Evolutionary conservation across 108 stramenopile species (phyloP), one percentile per base, ranked within the genome.

Genomic region (Conticribra weissflogii): DNA sequence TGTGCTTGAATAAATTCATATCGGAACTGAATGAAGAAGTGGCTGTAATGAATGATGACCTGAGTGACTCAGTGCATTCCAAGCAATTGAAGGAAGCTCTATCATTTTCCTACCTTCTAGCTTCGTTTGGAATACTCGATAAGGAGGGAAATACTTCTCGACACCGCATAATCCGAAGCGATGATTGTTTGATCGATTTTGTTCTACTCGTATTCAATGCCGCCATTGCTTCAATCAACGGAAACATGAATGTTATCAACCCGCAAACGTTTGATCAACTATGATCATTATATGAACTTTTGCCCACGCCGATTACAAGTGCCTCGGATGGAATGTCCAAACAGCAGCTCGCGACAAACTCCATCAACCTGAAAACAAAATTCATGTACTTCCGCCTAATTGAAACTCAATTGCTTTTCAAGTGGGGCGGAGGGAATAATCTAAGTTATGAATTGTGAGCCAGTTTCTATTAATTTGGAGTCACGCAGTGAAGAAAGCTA

Each of bases 261-360:
- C 49, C 53, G 17, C 50, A 33, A 27, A 66, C 63, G 29, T 47
- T 63, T 25, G 60, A 67, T 47, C 57, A 63, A 52, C 15, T 68
- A 19, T 79, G 78, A 71, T 58, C 55, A 5, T 49, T 72, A 19
- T 72, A 72, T 56, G 78, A 79, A 66, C 25, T 61, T 22, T 32
- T 72, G 1, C 66, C 78, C 18, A 62, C 2, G 52, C 32, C 33
- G 31, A 27, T 29, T 36, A 22, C 52, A 3, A 36, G 1, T 15
- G 51, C 30, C 47, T 55, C 25, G 31, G 53, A 46, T 4, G 24
- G n/a, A 59, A 28, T n/a, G n/a, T n/a, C n/a, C n/a, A n/a, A n/a
- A n/a, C n/a, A n/a, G n/a, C n/a, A n/a, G n/a, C n/a, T n/a, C n/a
- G n/a, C n/a, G n/a, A 41, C 36, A 41, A 41, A 12, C 36, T 5